A percentile compares a stretch with the other conserved stretches of the same genome.
These are phyloP conservation scores for Cucurbita pepo DNA, from an alignment of 306 rosid species.

Conservation along the genomic window DNA sequence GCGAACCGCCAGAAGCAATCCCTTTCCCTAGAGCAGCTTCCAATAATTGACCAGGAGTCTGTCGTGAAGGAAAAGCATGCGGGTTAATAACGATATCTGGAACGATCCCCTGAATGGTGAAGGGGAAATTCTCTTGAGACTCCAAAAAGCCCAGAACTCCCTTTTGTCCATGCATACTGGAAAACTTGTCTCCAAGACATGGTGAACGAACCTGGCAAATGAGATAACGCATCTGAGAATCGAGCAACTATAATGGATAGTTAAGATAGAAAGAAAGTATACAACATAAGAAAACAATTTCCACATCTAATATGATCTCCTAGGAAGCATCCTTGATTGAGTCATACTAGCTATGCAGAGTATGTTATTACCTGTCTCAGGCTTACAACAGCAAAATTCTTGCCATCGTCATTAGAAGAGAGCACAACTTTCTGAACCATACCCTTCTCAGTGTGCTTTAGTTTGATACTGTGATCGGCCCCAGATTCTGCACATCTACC, in stretches of 20 bases:
- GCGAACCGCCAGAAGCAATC: slow-evolving; percentile 50
- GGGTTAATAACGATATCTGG: slow-evolving; percentile 96
- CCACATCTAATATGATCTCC: neutral
- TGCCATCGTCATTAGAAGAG: slow-evolving; percentile 90
- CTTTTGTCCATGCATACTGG: slow-evolving; percentile 99
- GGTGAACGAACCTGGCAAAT: slow-evolving; percentile 74
- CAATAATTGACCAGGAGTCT: slow-evolving; percentile 93
- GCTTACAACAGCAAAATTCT: slow-evolving; percentile 81
- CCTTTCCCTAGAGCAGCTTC: slow-evolving; percentile 98
- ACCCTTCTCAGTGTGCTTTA: slow-evolving; percentile 89
- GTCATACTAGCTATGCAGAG: neutral
- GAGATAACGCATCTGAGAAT: neutral
- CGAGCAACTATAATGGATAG: neutral
- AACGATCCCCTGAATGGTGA: slow-evolving; percentile 82
- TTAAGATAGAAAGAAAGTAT: neutral
- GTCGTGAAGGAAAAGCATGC: slow-evolving; percentile 93
- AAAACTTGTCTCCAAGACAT: slow-evolving; percentile 90
- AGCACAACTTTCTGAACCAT: slow-evolving; percentile 86
- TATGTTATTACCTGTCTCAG: slow-evolving; percentile 61
- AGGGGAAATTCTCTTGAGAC: slow-evolving; percentile 86
- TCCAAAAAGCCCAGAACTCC: slow-evolving; percentile 92
- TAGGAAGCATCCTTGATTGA: neutral
- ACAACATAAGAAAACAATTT: neutral
- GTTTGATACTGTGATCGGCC: slow-evolving; percentile 68
- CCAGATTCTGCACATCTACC: slow-evolving; percentile 90